These are phyloP conservation scores for Ballota nigra DNA, from an alignment of 257 asterid species.

Conservation along the genomic window DNA sequence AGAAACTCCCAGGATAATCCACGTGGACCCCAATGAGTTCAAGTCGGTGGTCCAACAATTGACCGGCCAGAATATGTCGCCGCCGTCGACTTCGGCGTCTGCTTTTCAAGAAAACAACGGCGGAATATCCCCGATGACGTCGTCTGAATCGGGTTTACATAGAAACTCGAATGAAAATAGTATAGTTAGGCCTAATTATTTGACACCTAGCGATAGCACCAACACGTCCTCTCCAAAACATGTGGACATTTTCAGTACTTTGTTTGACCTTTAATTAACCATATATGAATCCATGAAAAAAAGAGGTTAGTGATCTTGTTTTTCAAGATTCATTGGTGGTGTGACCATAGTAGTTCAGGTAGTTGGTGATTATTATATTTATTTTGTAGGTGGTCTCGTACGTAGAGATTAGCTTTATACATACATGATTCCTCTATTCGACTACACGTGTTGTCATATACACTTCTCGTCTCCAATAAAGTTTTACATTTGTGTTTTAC, in stretches of 20 bases:
- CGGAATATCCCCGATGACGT: slow-evolving; percentile 63
- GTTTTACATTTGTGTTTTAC: too few relatives aligned
- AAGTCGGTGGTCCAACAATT: slow-evolving; percentile 84
- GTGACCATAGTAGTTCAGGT: too few relatives aligned
- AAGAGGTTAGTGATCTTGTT: too few relatives aligned
- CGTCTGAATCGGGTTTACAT: slow-evolving; percentile 40
- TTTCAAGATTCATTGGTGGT: too few relatives aligned
- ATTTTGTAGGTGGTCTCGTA: too few relatives aligned
- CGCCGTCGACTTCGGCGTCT: not conserved
- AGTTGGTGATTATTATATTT: too few relatives aligned
- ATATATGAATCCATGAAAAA: too few relatives aligned
- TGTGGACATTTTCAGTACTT: slow-evolving; percentile 51
- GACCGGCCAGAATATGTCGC: slow-evolving; percentile 42
- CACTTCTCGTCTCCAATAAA: too few relatives aligned
- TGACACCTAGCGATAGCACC: not conserved
- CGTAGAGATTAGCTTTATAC: too few relatives aligned
- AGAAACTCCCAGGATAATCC: slow-evolving; percentile 72
- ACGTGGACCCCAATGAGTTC: slow-evolving; percentile 86
- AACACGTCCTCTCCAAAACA: slow-evolving; percentile 51
- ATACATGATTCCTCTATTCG: too few relatives aligned
- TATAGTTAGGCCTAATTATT: slow-evolving; percentile 39
- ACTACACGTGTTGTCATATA: too few relatives aligned
- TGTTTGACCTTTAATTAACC: slow-evolving; percentile 42
- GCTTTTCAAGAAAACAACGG: slow-evolving; percentile 23
- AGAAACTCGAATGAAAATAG: slow-evolving; percentile 36